Base-by-base conservation (phyloP, 139 green algal species). In the Yamagishiella unicocca region DNA sequence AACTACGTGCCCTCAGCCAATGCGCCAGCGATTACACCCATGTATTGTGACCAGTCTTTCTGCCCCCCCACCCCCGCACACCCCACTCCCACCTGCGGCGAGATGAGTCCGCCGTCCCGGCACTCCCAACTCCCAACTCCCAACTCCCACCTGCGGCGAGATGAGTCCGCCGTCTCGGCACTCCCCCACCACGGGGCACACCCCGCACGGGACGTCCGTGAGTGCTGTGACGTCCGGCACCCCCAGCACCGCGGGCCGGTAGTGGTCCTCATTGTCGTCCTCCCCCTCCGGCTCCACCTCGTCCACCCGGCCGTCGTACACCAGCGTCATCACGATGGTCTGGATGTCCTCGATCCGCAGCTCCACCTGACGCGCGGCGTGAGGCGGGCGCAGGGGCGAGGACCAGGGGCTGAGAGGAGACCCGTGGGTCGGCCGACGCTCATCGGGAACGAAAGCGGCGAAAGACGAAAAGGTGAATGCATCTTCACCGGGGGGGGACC, bases 171-270 rank as follows among this genome's bases (percentile, higher is more conserved):
- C 96, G 17, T 96, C 93, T 0, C 62, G 61, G 89, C 97, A 99
- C 68, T 98, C 93, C 29, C 90, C 58, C 42, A 96, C 92, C 40
- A 98, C 95, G 42, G 97, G 96, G 90, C 97, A 99, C 29, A 97
- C 88, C 27, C 97, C 97, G 83, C 97, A 99, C 6, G 97, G 97
- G 37, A 97, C 89, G 66, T 83, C 86, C 29, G 94, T 97, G 64
- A 98, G 91, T 9, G 95, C 67, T 1, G 86, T 96, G 33, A 76
- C 84, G 31, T 89, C 81, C 0, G 93, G 95, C 25, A 94, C 75
- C 10, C 27, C n/a, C 54, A 93, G 88, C 81, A 95, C 86, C n/a
- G 90, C 88, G 43, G 83, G 88, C 5, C 90, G 68, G 62, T 80
- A 75, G 42, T 89, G 88, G 33, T 89, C 82, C 37, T 70, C 82